Evolutionary conservation across 2,329 filamentous ascomycete species (phyloP), one percentile per base, ranked within the genome.

Genomic region (Neonectria neomacrospora): DNA sequence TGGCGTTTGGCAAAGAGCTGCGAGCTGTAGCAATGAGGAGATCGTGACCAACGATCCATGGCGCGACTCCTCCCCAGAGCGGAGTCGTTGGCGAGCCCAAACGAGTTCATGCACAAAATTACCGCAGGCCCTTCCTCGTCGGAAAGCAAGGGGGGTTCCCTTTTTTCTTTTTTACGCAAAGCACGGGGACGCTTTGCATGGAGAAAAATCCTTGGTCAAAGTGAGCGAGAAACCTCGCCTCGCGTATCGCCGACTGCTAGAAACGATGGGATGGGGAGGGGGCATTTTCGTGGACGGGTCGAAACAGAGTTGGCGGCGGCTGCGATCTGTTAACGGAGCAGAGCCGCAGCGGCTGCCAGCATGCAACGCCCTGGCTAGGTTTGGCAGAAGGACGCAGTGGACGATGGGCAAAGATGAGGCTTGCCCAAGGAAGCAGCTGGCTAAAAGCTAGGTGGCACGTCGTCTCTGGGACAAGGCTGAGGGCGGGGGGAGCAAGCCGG

Each of bases 1-100:
- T 72, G 68, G 68, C 39, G 37, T 61, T 39, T 37, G 32, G 32
- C 10, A 16, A 51, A 64, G n/a, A 20, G 14, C 14, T 50, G 45
- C 12, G 45, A 45, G 44, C 32, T 18, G 41, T 42, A 20, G 55
- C 53, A 51, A 63, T 67, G 59, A 63, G 66, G 64, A 68, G 65
- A 68, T 65, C 62, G 51, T 67, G 65, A 65, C 66, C 64, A 67
- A 67, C 59, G 26, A 63, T 64, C 53, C 60, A 65, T 66, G 57
- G 39, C 54, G 26, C 52, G n/a, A 61, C 45, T 67, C 52, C 52
- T 42, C 42, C 50, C 32, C 14, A 54, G 54, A 67, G 69, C 67
- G 69, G 70, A 72, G 67, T 62, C 58, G 8, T 26, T 42, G 44
- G 52, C 28, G 30, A 64, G 64, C 55, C 54, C 61, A 68, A 67